These are phyloP conservation scores for Fraxinus greggii DNA, from an alignment of 305 asterid genomes.

Conservation along the genomic window DNA sequence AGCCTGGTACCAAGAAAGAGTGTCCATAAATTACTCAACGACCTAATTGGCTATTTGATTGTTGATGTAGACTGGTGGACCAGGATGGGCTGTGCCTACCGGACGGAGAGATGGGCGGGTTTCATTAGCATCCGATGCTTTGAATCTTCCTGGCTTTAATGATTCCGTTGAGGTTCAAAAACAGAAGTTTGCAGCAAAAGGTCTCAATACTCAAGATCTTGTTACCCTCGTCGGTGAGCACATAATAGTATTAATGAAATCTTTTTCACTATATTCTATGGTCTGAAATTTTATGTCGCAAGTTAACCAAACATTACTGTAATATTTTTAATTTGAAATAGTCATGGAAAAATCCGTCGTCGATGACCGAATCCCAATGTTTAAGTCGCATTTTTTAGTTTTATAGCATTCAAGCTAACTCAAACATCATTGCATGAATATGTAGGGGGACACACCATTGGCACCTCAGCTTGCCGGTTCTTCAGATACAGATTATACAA, in stretches of 20 bases:
- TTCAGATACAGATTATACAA: constrained; percentile 60
- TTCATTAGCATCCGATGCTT: constrained; percentile 49
- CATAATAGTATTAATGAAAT: not conserved
- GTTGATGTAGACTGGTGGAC: constrained; percentile 46
- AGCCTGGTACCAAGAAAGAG: not conserved
- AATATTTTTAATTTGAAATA: not conserved
- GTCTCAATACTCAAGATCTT: constrained; percentile 57
- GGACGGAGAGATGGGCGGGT: constrained; percentile 68
- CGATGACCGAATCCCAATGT: not conserved
- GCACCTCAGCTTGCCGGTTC: constrained; percentile 57
- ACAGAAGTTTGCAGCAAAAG: constrained; percentile 47
- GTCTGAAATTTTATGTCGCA: no score
- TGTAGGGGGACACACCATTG: constrained; percentile 65
- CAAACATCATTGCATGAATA: not conserved
- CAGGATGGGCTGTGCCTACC: constrained; percentile 56
- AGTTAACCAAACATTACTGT: not conserved
- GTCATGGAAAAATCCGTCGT: not conserved
- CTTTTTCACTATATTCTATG: no score
- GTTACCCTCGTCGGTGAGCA: constrained; percentile 60
- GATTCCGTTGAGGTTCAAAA: constrained; percentile 53
- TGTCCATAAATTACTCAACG: not conserved
- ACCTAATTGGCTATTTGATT: not conserved
- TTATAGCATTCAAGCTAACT: not conserved
- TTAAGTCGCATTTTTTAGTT: not conserved
- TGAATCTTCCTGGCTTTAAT: constrained; percentile 48